Percentiles rank a stretch among this genome's conserved stretches.
These are phyloP conservation scores for Backusella circina DNA, from an alignment of 192 early-diverging fungal species.

Conservation along the genomic window DNA sequence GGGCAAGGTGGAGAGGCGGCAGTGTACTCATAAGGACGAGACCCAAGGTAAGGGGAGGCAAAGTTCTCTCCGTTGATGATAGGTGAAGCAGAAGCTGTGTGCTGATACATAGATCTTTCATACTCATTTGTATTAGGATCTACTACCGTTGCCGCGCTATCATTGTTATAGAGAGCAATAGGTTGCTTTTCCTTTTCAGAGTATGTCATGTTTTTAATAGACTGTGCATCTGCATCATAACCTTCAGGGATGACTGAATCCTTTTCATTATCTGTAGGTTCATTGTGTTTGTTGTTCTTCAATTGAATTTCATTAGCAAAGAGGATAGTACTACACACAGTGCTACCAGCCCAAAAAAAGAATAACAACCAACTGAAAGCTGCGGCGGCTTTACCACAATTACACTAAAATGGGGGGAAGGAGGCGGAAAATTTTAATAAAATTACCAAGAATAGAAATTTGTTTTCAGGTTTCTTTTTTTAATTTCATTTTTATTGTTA, in stretches of 20 bases:
- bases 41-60: not conserved
- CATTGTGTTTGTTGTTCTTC: not conserved
- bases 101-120: not conserved
- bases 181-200: not conserved
- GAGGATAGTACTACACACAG: not conserved
- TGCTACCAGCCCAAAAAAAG: not conserved
- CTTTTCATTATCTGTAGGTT: not conserved
- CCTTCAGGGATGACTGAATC: not conserved
- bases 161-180: not conserved
- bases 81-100: not conserved
- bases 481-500: not conserved
- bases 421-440: not conserved
- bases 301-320: not conserved
- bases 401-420: not conserved
- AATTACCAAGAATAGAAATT: not conserved
- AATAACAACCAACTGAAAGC: conserved; percentile 7
- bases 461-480: not conserved
- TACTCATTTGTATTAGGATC: not conserved
- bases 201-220: not conserved
- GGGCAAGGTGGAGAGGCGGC: not conserved
- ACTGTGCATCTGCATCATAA: not conserved
- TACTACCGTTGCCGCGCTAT: not conserved
- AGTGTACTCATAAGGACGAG: not conserved
- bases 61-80: not conserved
- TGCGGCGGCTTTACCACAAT: conserved; percentile 6